Base-by-base conservation (phyloP, 2,329 filamentous ascomycete species). In the Chaetomiaceae sp. region DNA sequence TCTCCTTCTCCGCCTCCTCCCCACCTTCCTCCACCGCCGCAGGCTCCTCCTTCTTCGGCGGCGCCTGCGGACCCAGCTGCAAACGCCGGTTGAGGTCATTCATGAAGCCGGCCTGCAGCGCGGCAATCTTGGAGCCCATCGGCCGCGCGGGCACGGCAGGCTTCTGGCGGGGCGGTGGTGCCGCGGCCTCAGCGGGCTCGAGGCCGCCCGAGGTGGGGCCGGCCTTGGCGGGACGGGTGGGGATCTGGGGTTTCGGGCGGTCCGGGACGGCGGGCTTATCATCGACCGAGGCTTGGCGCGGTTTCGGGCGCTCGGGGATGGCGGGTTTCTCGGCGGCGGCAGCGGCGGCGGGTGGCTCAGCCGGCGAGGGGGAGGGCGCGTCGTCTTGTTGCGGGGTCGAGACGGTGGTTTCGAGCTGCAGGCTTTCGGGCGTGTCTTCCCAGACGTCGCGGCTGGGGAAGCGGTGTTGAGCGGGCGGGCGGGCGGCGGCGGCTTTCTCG, bases 391-490 rank as follows among this genome's bases (percentile, higher is more conserved):
- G 73, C 51, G 72, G 80, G 22, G 69, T 76, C 38, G 70, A 76
- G 46, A 95, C 84, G 0, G 87, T 91, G 0, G 91, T 88, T 64
- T 91, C 84, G 19, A 95, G 79, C 59, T 87, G 80, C 53, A 88
- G 80, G 64, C 89, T 92, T 63, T 95, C 90, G 1, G 92, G 92
- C 0, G 82, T 85, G 68, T 97, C 92, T 72, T 97, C 92, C 92
- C 92, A 96, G 38, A 96, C 84, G 70, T 97, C 92, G 51, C 84
- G 84, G 67, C 91, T 96, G 0, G 92, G 92, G 68, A 97, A 97
- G 12, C 90, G 83, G 47, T 85, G 84, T 54, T 83, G 76, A 61
- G 80, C 66, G 15, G 74, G 75, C 5, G 85, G 81, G 20, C 85
- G 75, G 12, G 71, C 71, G 17, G 64, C 71, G 17, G 64, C 55